Conservation (phyloP, 768 basidiomycete species). For the Gymnopilus junonius region DNA sequence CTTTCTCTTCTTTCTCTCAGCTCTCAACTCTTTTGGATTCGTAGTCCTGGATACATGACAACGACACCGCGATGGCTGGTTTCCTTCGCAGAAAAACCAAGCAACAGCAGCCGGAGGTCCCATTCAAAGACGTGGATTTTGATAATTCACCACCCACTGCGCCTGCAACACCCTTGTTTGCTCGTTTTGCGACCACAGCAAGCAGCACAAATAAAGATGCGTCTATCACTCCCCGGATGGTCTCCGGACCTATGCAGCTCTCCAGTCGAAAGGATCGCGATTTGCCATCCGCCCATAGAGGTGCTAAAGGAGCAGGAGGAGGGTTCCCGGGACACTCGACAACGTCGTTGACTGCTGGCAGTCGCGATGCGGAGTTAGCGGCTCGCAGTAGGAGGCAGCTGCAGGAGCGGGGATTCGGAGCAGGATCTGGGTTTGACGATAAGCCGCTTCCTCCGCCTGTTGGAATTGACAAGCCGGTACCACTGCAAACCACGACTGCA, state of each 20-base stretch:
- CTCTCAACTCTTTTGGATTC: background rate
- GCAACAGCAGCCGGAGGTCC: constrained; percentile 11
- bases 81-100: constrained; percentile 60
- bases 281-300: background rate
- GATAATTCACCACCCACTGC: constrained; percentile 16
- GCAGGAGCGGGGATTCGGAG: background rate
- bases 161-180: constrained; percentile 44
- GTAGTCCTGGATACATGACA: constrained; percentile 8
- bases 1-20: background rate
- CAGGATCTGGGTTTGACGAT: constrained; percentile 19
- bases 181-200: constrained; percentile 40
- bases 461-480: constrained; percentile 13
- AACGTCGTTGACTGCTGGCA: constrained; percentile 21
- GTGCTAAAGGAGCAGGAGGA: constrained; percentile 15
- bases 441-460: constrained; percentile 32
- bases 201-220: constrained; percentile 11
- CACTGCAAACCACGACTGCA: constrained; percentile 12
- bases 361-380: constrained; percentile 16
- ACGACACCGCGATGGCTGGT: constrained; percentile 48
- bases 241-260: constrained; percentile 44
- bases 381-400: constrained; percentile 10
- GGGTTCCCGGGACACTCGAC: constrained; percentile 14
- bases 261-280: constrained; percentile 28
- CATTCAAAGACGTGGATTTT: background rate
- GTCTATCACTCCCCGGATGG: constrained; percentile 29